Conservation (phyloP, 2,329 filamentous ascomycete genomes). For the Sclerotinia subarctica region DNA sequence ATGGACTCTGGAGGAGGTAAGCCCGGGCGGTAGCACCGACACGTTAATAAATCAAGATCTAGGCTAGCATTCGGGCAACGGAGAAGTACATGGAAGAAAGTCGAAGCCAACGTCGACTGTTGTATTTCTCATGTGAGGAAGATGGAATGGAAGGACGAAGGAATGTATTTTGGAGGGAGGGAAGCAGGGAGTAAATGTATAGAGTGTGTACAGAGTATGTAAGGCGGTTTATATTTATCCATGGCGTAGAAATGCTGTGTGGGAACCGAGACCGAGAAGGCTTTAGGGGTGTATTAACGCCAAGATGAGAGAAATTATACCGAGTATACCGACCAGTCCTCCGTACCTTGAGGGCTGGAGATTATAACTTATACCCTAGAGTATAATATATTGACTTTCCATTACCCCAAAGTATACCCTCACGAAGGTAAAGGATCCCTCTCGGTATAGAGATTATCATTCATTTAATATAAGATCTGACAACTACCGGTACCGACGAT, state of each 20-base stretch:
- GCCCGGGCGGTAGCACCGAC: too few species aligned
- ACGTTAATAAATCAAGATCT: background rate
- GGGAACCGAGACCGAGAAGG: background rate
- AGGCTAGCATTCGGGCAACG: background rate
- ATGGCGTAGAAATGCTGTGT: background rate
- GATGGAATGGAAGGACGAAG: conserved; percentile 2
- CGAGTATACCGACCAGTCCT: too few species aligned
- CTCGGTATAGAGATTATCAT: background rate
- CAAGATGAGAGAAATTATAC: background rate
- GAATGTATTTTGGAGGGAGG: background rate
- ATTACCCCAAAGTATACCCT: too few species aligned
- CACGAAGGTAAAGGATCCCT: background rate
- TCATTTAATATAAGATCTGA: background rate
- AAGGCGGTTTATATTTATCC: background rate
- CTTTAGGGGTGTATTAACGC: background rate
- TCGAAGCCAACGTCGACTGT: background rate
- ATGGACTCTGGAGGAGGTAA: too few species aligned
- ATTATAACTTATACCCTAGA: too few species aligned
- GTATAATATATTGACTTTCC: too few species aligned
- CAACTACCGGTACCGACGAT: background rate
- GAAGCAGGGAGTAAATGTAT: background rate
- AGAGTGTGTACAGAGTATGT: background rate
- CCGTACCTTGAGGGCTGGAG: too few species aligned
- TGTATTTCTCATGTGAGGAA: background rate
- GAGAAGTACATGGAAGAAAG: background rate